A percentile compares a stretch with the other conserved stretches of the same genome.
phyloP scores from a whole-genome alignment of 345 rosid species.

The Camelina hispida region DNA sequence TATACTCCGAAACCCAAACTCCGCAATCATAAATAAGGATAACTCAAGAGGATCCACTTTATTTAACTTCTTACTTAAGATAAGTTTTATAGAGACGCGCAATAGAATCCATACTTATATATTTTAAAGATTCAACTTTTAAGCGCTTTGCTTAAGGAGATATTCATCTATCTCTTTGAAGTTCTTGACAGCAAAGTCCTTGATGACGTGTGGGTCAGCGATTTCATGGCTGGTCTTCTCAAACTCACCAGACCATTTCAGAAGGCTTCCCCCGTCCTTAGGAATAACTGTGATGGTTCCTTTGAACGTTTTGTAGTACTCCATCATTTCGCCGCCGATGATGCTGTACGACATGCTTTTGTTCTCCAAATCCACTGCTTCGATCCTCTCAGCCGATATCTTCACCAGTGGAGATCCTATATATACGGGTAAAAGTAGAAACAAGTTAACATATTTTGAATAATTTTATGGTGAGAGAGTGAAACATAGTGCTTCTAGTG shows the following conservation, averaged over 20 bases:
- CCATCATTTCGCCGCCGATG: constrained; percentile 76
- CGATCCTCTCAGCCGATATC: constrained; percentile 76
- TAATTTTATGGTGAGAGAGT: not conserved
- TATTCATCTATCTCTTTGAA: constrained; percentile 74
- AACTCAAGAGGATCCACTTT: constrained; percentile 27
- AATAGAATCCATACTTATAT: not conserved
- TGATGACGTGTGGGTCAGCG: constrained; percentile 68
- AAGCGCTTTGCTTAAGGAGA: constrained; percentile 45
- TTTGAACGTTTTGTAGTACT: constrained; percentile 77
- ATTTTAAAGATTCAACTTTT: not conserved
- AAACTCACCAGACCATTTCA: constrained; percentile 77
- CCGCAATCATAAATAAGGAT: not conserved
- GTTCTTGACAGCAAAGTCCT: constrained; percentile 79
- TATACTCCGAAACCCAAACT: not conserved
- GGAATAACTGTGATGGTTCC: constrained; percentile 58
- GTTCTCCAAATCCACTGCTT: constrained; percentile 62
- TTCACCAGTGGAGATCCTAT: constrained; percentile 75
- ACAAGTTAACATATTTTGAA: not conserved
- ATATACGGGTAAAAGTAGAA: not conserved
- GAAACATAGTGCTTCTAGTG: not conserved
- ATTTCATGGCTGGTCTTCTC: constrained; percentile 75
- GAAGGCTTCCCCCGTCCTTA: constrained; percentile 75
- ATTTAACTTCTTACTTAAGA: constrained; percentile 19
- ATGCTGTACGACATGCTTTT: constrained; percentile 61
- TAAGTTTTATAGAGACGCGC: not conserved